Conservation (phyloP, 306 rosid species). For the Vigna unguiculata region DNA sequence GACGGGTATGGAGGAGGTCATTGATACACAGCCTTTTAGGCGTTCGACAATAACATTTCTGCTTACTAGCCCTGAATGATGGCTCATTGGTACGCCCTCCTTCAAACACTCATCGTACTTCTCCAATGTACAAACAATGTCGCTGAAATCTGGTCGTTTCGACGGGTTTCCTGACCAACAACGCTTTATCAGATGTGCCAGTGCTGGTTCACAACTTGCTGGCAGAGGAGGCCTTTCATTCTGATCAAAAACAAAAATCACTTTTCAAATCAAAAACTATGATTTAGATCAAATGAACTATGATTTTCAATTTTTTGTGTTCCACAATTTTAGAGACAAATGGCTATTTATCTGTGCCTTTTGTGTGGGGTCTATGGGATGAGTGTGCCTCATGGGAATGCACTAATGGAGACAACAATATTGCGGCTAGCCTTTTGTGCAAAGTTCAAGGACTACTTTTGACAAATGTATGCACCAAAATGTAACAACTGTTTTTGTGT, state of each 20-base stretch:
- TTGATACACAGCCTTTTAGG: conserved; percentile 78
- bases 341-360: not conserved
- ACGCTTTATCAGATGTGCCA: conserved; percentile 89
- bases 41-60: conserved; percentile 72
- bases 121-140: conserved; percentile 80
- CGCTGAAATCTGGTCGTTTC: conserved; percentile 91
- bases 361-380: not conserved
- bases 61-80: conserved; percentile 63
- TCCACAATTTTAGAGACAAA: not conserved
- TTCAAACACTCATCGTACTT: conserved; percentile 85
- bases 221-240: conserved; percentile 95
- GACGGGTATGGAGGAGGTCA: conserved; percentile 82
- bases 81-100: conserved; percentile 90
- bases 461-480: conserved; percentile 15
- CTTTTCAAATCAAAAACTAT: not conserved
- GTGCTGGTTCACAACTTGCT: conserved; percentile 90
- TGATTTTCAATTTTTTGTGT: not conserved
- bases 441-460: conserved; percentile 25
- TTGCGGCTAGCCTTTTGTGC: not conserved
- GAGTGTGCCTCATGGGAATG: conserved; percentile 9
- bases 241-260: conserved; percentile 52
- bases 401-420: not conserved
- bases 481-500: not conserved
- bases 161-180: conserved; percentile 96
- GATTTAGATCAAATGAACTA: too few relatives aligned